Evolutionary conservation across 2,329 filamentous ascomycete species (phyloP).

Genomic region (Fusarium gaditjirri): DNA sequence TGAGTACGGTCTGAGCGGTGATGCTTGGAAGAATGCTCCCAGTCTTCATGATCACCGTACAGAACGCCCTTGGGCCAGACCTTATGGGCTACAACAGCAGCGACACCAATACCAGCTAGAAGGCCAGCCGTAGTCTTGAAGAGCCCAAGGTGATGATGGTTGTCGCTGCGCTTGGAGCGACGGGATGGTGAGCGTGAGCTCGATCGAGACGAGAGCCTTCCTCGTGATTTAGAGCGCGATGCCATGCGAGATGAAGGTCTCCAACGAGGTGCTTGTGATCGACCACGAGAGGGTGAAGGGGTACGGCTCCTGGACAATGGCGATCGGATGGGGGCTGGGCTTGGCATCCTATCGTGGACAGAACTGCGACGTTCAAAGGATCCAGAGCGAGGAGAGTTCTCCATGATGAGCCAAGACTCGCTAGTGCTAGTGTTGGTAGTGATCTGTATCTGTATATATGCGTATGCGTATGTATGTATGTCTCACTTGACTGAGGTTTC

Average conservation of each 20-base stretch:
- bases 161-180: constrained; percentile 19
- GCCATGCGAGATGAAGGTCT: constrained; percentile 1
- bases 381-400: constrained; percentile 31
- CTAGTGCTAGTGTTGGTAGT: constrained; percentile 1
- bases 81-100: constrained; percentile 49
- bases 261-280: constrained; percentile 14
- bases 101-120: constrained; percentile 50
- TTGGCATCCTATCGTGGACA: constrained; percentile 13
- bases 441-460: background rate
- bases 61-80: constrained; percentile 49
- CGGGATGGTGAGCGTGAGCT: constrained; percentile 37
- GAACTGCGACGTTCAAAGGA: constrained; percentile 38
- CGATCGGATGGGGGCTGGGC: constrained; percentile 23
- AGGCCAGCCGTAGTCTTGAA: constrained; percentile 49
- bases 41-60: constrained; percentile 46
- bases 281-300: constrained; percentile 32
- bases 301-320: constrained; percentile 19
- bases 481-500: constrained; percentile 1
- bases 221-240: constrained; percentile 34
- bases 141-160: constrained; percentile 39
- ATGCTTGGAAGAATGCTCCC: constrained; percentile 41
- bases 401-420: constrained; percentile 30
- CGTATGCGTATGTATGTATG: background rate
- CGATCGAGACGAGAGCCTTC: constrained; percentile 17
- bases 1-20: constrained; percentile 16